phyloP scores from a whole-genome alignment of 805 yeast species.

The Kodamaea fukazawae region DNA sequence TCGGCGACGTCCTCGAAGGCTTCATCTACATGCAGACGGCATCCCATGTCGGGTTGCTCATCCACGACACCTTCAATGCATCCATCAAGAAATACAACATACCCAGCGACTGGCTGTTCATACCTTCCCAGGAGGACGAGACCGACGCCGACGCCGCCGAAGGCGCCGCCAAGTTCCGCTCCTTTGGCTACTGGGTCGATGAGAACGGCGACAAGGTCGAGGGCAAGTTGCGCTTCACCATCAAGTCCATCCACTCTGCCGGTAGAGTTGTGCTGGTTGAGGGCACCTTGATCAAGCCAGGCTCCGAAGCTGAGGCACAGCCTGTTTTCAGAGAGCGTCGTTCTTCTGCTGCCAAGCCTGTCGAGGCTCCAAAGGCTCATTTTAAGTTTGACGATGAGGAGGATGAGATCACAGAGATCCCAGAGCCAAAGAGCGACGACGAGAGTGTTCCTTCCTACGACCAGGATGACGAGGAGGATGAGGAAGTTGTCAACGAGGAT shows the following conservation, averaged over 20 bases:
- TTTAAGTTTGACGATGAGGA: conserved; percentile 40
- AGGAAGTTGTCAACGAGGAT: conserved; percentile 17
- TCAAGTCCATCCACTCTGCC: conserved; percentile 68
- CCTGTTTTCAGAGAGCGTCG: conserved; percentile 49
- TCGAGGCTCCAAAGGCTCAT: conserved; percentile 25
- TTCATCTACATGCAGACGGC: conserved; percentile 89
- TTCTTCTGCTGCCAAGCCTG: conserved; percentile 19
- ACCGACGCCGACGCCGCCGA: conserved; percentile 18
- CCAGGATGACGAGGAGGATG: conserved; percentile 24
- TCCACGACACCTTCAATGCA: conserved; percentile 94
- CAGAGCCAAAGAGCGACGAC: conserved; percentile 15
- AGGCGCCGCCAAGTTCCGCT: conserved; percentile 36
- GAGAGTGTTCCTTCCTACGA: conserved; percentile 19
- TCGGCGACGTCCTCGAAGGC: conserved; percentile 88
- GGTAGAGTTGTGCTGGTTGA: conserved; percentile 84
- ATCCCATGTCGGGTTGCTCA: conserved; percentile 85
- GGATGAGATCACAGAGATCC: conserved; percentile 15
- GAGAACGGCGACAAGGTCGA: conserved; percentile 69
- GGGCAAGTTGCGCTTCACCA: conserved; percentile 76
- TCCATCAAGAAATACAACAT: conserved; percentile 80
- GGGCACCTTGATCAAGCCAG: conserved; percentile 74
- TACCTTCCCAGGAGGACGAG: conserved; percentile 75
- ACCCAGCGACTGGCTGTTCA: conserved; percentile 83
- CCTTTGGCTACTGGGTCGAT: conserved; percentile 88
- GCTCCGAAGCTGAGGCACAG: conserved; percentile 51